Evolutionary conservation across 805 yeast species (phyloP).

Genomic region (Pichia membranifaciens): DNA sequence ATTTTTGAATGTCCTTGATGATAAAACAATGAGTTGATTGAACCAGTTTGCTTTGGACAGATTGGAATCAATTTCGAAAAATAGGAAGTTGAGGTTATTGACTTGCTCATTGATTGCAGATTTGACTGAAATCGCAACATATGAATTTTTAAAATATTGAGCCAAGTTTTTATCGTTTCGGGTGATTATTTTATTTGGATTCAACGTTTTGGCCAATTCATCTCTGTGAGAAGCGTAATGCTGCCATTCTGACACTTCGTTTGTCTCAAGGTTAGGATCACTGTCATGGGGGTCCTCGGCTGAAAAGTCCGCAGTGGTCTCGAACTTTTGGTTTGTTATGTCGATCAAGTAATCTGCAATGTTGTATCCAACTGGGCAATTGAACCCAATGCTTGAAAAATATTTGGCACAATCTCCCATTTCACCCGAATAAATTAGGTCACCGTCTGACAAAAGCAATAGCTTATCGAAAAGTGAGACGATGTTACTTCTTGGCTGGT

Average conservation of each 20-base stretch:
- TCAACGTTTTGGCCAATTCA: slow-evolving; percentile 40
- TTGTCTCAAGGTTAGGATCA: slow-evolving; percentile 19
- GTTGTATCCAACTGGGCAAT: slow-evolving; percentile 85
- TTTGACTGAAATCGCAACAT: slow-evolving; percentile 36
- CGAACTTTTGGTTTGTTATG: slow-evolving; percentile 59
- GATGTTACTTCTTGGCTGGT: slow-evolving; percentile 95
- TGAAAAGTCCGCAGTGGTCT: slow-evolving; percentile 16
- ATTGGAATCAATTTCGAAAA: slow-evolving; percentile 26
- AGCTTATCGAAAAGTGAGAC: slow-evolving; percentile 86
- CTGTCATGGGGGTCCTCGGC: slow-evolving; percentile 17
- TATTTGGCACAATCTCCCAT: slow-evolving; percentile 69
- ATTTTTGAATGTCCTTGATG: slow-evolving; percentile 86
- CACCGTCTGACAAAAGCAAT: slow-evolving; percentile 76
- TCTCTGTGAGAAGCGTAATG: slow-evolving; percentile 79
- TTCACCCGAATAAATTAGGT: slow-evolving; percentile 82
- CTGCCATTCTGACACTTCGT: slow-evolving; percentile 70
- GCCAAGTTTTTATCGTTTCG: slow-evolving; percentile 13
- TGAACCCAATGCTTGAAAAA: slow-evolving; percentile 67
- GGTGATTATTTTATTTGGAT: slow-evolving; percentile 6
- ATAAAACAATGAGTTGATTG: slow-evolving; percentile 65
- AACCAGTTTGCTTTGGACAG: slow-evolving; percentile 51
- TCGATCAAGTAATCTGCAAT: slow-evolving; percentile 92
- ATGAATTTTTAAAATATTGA: slow-evolving; percentile 28
- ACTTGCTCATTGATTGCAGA: slow-evolving; percentile 31
- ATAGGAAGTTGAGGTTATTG: slow-evolving; percentile 12